phyloP scores from a whole-genome alignment of 345 rosid species.

The Jatropha curcas region DNA sequence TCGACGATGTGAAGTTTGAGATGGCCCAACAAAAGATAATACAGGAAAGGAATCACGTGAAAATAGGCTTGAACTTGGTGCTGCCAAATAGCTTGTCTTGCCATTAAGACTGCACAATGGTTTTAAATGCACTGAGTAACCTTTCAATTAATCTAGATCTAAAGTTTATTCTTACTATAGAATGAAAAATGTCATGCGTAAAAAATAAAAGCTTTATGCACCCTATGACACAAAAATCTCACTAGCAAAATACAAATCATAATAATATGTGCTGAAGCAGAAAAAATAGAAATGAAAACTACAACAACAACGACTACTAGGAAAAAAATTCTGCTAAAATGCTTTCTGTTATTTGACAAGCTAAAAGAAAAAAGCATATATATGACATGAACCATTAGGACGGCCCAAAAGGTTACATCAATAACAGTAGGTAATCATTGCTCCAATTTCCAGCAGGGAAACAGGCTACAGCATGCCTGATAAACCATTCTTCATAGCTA shows the following conservation, averaged over 20 bases:
- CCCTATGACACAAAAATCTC: background rate
- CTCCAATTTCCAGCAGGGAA: background rate
- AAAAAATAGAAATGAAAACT: background rate
- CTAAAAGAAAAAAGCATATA: background rate
- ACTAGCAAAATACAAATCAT: background rate
- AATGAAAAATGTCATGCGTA: background rate
- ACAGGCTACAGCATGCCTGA: background rate
- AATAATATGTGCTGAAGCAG: background rate
- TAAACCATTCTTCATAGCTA: background rate
- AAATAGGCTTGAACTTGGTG: constrained; percentile 65
- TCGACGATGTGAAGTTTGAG: constrained; percentile 42
- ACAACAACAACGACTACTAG: constrained; percentile 1
- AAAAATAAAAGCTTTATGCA: background rate
- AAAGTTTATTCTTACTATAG: background rate
- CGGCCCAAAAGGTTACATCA: background rate
- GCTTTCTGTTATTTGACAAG: background rate
- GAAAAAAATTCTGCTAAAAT: no score
- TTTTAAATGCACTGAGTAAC: constrained; percentile 7
- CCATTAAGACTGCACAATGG: constrained; percentile 39
- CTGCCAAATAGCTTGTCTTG: constrained; percentile 50
- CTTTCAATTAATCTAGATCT: constrained; percentile 1
- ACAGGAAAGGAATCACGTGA: constrained; percentile 55
- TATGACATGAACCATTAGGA: background rate
- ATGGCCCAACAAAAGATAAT: constrained; percentile 44
- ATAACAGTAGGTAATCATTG: background rate